These are phyloP conservation scores for Blastobotrys attinorum DNA, from an alignment of 805 yeast species.

Conservation along the genomic window DNA sequence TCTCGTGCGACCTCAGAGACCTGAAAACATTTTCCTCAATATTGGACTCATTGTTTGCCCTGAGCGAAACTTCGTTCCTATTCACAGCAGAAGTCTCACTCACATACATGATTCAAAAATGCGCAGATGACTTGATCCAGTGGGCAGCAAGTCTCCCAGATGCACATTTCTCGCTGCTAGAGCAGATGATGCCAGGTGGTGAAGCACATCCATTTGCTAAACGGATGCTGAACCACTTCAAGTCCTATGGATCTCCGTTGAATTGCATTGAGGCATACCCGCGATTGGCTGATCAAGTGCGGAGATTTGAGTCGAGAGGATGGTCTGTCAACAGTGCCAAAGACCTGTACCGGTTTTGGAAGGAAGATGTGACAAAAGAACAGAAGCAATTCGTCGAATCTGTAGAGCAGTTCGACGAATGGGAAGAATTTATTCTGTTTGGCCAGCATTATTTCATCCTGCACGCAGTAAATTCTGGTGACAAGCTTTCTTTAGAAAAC, in stretches of 20 bases:
- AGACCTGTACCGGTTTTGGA: slow-evolving; percentile 57
- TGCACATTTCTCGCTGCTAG: slow-evolving; percentile 58
- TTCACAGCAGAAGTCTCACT: slow-evolving; percentile 78
- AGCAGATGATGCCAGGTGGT: slow-evolving; percentile 65
- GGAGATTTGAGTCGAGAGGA: slow-evolving; percentile 42
- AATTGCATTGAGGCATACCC: slow-evolving; percentile 56
- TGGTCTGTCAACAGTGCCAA: slow-evolving; percentile 32
- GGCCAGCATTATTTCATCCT: slow-evolving; percentile 67
- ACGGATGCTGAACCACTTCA: slow-evolving; percentile 68
- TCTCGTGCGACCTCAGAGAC: slow-evolving; percentile 59
- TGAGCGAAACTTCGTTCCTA: slow-evolving; percentile 26
- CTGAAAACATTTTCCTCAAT: slow-evolving; percentile 31
- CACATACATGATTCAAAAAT: slow-evolving; percentile 65
- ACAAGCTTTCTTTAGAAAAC: no score
- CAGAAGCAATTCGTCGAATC: slow-evolving; percentile 35
- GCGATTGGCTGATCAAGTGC: slow-evolving; percentile 38
- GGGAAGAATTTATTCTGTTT: slow-evolving; percentile 72
- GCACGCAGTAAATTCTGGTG: slow-evolving; percentile 48
- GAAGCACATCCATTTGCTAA: slow-evolving; percentile 57
- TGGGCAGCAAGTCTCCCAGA: slow-evolving; percentile 39
- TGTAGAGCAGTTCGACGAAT: slow-evolving; percentile 71
- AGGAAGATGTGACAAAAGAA: slow-evolving; percentile 31
- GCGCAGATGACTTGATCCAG: slow-evolving; percentile 54
- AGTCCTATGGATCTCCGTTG: slow-evolving; percentile 56
- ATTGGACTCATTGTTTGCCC: slow-evolving; percentile 14